These are phyloP conservation scores for Fraxinus quadrangulata DNA, from an alignment of 257 asterid species.

Conservation along the genomic window DNA sequence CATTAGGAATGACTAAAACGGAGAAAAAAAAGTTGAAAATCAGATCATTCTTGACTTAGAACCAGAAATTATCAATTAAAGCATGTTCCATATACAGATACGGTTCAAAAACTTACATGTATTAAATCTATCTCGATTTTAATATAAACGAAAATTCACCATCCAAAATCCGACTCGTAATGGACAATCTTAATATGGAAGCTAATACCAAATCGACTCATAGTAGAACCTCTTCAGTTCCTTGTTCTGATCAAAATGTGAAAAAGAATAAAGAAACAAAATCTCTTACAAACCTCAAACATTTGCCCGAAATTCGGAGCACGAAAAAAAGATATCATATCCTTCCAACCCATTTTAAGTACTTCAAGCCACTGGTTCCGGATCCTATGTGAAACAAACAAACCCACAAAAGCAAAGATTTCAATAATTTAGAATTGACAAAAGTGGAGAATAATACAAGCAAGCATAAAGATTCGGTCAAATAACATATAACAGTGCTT, in stretches of 20 bases:
- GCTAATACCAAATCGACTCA: background rate
- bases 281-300: background rate
- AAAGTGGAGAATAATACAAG: background rate
- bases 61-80: background rate
- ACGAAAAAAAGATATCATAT: background rate
- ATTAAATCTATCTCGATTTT: background rate
- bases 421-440: background rate
- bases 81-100: background rate
- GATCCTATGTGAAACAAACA: background rate
- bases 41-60: background rate
- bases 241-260: background rate
- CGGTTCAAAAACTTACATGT: background rate
- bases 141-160: background rate
- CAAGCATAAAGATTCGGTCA: background rate
- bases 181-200: background rate
- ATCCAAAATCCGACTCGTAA: background rate
- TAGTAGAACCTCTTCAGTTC: background rate
- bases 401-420: background rate
- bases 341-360: slow-evolving; percentile 1
- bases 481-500: no score
- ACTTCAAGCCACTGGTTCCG: slow-evolving; percentile 2
- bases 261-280: background rate
- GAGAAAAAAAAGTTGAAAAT: background rate
- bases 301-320: background rate
- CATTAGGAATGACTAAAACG: background rate